phyloP scores from a whole-genome alignment of 2,329 filamentous ascomycete species.

The Blumeria graminis region DNA sequence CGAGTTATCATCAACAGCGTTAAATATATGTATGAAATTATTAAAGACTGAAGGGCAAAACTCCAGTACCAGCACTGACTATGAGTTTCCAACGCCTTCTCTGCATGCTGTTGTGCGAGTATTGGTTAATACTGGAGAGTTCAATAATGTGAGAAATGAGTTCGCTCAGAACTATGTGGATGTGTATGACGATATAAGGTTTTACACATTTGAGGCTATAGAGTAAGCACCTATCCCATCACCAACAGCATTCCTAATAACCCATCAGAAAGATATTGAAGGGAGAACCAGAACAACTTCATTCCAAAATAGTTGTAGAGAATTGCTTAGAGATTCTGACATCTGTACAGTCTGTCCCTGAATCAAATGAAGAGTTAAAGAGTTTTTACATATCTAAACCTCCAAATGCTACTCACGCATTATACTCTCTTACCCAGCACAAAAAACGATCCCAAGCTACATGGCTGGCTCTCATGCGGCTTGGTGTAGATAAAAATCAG shows the following conservation, averaged over 20 bases:
- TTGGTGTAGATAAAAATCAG: slow-evolving; percentile 43
- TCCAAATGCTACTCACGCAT: slow-evolving; percentile 39
- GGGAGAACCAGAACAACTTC: slow-evolving; percentile 11
- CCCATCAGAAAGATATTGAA: slow-evolving; percentile 16
- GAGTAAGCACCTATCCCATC: slow-evolving; percentile 27
- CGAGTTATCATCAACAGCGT: slow-evolving; percentile 41
- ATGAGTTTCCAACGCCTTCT: slow-evolving; percentile 43
- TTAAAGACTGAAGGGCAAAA: slow-evolving; percentile 55
- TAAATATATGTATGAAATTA: slow-evolving; percentile 63
- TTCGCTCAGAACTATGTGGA: slow-evolving; percentile 60
- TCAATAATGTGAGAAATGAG: slow-evolving; percentile 37
- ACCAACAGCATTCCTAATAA: slow-evolving; percentile 3
- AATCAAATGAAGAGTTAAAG: slow-evolving; percentile 37
- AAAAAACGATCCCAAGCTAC: slow-evolving; percentile 65
- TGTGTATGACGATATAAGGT: slow-evolving; percentile 64
- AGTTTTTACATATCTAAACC: slow-evolving; percentile 43
- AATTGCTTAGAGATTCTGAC: slow-evolving; percentile 38
- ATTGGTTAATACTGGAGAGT: slow-evolving; percentile 32
- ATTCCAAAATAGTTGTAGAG: slow-evolving; percentile 20
- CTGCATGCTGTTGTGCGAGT: slow-evolving; percentile 39
- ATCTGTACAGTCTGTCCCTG: slow-evolving; percentile 45
- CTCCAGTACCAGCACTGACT: slow-evolving; percentile 33
- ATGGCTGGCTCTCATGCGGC: slow-evolving; percentile 56
- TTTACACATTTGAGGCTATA: slow-evolving; percentile 53
- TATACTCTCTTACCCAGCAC: slow-evolving; percentile 43